Conservation (phyloP, 495 filamentous ascomycete species). For the Letharia columbiana region DNA sequence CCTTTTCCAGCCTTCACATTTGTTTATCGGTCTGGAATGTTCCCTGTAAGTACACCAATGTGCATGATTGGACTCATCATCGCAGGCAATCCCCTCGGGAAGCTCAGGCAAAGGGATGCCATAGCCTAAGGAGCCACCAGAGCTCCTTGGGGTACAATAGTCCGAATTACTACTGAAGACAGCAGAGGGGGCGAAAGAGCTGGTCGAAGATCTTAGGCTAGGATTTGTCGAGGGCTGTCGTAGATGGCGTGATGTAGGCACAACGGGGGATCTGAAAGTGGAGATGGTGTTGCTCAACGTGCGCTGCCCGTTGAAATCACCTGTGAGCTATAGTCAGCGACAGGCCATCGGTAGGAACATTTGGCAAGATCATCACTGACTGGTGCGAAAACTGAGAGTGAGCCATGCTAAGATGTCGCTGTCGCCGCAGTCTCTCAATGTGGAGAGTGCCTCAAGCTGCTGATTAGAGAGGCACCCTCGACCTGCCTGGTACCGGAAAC, state of each 20-base stretch:
- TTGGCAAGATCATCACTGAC: neutral
- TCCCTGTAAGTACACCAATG: neutral
- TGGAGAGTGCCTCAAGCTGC: constrained; percentile 2
- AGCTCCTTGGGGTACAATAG: constrained; percentile 2
- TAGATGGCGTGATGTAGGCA: neutral
- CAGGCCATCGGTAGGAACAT: neutral
- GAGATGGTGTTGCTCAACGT: neutral
- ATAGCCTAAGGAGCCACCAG: neutral
- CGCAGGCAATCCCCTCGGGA: neutral
- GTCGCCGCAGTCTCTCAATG: constrained; percentile 4
- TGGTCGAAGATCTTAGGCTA: constrained; percentile 1
- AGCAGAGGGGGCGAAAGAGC: neutral
- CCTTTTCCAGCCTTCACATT: constrained; percentile 17
- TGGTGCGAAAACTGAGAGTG: neutral
- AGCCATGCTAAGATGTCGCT: neutral
- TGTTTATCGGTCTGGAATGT: neutral
- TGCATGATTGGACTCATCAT: neutral
- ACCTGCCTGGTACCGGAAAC: neutral
- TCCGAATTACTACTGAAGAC: neutral
- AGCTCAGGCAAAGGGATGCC: neutral
- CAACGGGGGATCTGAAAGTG: neutral
- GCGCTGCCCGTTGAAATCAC: neutral
- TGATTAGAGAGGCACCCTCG: neutral
- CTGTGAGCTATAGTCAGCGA: neutral
- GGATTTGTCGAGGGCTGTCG: neutral